These are phyloP conservation scores for Hippophae gyantsensis DNA, from an alignment of 306 rosid genomes.

Conservation along the genomic window DNA sequence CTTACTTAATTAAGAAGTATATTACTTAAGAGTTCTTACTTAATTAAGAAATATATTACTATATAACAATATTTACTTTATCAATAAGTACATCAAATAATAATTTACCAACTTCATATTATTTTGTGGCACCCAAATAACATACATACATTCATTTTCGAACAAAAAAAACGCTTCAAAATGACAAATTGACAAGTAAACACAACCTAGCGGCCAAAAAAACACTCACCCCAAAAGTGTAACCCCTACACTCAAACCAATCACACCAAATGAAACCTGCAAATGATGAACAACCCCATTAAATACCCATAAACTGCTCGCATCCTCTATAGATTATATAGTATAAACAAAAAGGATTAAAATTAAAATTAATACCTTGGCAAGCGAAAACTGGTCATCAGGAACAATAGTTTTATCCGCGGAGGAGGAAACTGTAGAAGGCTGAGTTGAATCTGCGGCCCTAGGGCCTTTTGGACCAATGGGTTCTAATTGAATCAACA, in stretches of 20 bases:
- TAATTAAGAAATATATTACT: too few species aligned
- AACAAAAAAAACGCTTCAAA: not conserved
- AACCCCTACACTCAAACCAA: slow-evolving; percentile 70
- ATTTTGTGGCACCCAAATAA: too few species aligned
- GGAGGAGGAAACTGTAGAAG: slow-evolving; percentile 35
- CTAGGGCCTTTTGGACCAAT: slow-evolving; percentile 10
- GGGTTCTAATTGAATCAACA: slow-evolving; percentile 20
- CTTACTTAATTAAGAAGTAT: too few species aligned
- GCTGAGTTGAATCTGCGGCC: slow-evolving; percentile 66
- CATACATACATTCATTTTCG: not conserved
- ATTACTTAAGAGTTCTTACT: too few species aligned
- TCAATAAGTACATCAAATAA: too few species aligned
- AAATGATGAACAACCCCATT: slow-evolving; percentile 7
- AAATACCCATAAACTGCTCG: not conserved
- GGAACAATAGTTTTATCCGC: slow-evolving; percentile 31
- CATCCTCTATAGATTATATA: too few species aligned
- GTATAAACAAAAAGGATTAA: not conserved
- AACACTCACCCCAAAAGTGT: slow-evolving; percentile 63
- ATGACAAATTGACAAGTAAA: not conserved
- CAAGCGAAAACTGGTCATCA: slow-evolving; percentile 59
- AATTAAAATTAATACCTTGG: slow-evolving; percentile 36
- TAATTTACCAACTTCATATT: too few species aligned
- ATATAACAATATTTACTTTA: too few species aligned
- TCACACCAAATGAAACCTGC: slow-evolving; percentile 80
- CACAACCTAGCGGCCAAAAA: slow-evolving; percentile 1